These are phyloP conservation scores for Epicoccum nigrum DNA, from an alignment of 2,329 filamentous ascomycete species.

Conservation along the genomic window DNA sequence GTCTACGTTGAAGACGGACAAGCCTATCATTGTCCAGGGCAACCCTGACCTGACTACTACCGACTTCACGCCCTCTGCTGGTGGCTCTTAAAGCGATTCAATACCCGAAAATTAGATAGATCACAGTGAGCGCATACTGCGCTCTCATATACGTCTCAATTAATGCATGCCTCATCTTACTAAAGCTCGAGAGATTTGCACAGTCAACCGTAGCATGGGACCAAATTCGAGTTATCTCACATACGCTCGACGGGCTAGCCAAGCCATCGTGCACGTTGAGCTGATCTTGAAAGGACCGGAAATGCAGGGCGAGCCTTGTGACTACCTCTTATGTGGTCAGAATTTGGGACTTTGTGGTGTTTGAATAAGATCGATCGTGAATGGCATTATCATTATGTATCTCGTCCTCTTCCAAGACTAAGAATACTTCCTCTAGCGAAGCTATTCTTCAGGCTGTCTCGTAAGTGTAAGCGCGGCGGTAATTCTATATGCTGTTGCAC, in stretches of 20 bases:
- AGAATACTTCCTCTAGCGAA: constrained; percentile 28
- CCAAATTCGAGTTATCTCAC: too few relatives aligned
- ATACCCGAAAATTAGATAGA: too few relatives aligned
- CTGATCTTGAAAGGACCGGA: not conserved
- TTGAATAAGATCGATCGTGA: not conserved
- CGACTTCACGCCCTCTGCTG: constrained; percentile 36
- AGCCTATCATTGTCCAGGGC: constrained; percentile 49
- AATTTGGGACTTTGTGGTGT: too few relatives aligned
- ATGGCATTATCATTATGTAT: not conserved
- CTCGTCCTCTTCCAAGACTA: constrained; percentile 18
- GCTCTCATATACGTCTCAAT: too few relatives aligned
- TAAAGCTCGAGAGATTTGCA: too few relatives aligned
- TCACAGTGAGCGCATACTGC: too few relatives aligned
- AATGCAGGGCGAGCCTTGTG: too few relatives aligned
- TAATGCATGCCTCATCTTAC: too few relatives aligned
- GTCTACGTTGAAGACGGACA: constrained; percentile 45
- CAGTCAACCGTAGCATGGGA: too few relatives aligned
- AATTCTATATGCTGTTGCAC: constrained; percentile 26
- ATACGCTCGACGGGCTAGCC: too few relatives aligned
- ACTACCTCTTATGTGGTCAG: too few relatives aligned
- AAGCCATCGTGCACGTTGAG: too few relatives aligned
- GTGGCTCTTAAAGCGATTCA: not conserved
- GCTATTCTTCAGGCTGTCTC: constrained; percentile 30
- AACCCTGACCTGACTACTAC: constrained; percentile 45
- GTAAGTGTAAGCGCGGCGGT: constrained; percentile 24